A percentile compares a stretch with the other conserved stretches of the same genome.
Conservation (phyloP, 116 monocot species). For the Thalassia testudinum region DNA sequence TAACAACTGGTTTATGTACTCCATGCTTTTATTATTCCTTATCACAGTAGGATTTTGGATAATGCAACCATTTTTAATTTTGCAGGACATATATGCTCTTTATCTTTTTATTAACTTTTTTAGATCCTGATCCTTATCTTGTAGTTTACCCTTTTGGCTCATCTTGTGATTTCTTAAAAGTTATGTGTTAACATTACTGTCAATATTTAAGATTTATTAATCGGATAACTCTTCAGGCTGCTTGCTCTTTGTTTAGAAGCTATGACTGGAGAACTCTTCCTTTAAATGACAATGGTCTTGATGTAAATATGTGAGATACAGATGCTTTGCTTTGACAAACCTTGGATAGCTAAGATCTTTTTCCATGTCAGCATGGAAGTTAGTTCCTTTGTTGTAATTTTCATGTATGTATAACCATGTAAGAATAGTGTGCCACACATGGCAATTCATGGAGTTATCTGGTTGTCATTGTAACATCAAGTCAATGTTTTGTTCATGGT, state of each 20-base stretch:
- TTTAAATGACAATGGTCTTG: conserved; percentile 25
- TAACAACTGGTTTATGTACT: conserved; percentile 94
- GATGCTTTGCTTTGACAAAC: conserved; percentile 30
- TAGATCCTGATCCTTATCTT: too few species aligned
- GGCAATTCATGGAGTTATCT: background rate
- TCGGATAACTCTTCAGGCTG: too few species aligned
- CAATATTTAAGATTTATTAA: too few species aligned
- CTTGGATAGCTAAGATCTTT: background rate
- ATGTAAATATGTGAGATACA: conserved; percentile 23
- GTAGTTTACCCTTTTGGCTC: too few species aligned
- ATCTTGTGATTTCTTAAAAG: too few species aligned
- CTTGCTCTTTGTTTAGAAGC: conserved; percentile 41
- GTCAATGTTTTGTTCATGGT: background rate
- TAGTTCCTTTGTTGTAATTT: background rate
- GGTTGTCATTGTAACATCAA: too few species aligned
- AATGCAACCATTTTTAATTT: too few species aligned
- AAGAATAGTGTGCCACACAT: background rate
- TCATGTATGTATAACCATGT: background rate
- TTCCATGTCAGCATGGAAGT: background rate
- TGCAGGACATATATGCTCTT: too few species aligned
- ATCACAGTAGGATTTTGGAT: conserved; percentile 97
- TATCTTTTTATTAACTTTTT: too few species aligned
- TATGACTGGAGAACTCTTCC: conserved; percentile 21
- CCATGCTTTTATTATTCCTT: conserved; percentile 67
- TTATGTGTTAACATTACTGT: too few species aligned